Evolutionary conservation across 352 stramenopile genomes (phyloP).

Genomic region (Albugo candida): DNA sequence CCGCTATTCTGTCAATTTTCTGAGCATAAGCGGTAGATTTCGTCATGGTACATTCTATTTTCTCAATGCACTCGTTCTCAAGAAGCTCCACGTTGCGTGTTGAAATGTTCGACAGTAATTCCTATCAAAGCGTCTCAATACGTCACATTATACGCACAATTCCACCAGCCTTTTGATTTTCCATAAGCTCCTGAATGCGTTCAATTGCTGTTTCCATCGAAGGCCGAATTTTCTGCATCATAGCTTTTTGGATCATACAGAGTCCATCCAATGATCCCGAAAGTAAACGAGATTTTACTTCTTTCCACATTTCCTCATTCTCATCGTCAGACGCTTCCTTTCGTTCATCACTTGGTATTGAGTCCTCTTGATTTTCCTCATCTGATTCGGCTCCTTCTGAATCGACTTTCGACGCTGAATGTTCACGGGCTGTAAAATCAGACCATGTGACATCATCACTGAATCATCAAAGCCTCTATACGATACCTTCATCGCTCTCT

Average conservation of each 20-base stretch:
- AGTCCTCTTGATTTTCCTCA: too few species aligned
- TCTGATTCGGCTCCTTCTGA: too few species aligned
- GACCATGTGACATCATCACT: too few species aligned
- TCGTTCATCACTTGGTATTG: too few species aligned
- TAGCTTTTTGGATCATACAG: constrained; percentile 6
- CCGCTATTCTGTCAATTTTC: constrained; percentile 41
- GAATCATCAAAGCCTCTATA: too few species aligned
- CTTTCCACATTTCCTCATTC: too few species aligned
- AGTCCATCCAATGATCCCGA: too few species aligned
- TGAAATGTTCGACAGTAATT: constrained; percentile 23
- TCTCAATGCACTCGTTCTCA: constrained; percentile 33
- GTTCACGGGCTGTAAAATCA: too few species aligned
- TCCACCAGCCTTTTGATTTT: constrained; percentile 14
- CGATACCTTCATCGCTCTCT: too few species aligned
- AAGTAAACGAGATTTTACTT: too few species aligned
- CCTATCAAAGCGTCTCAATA: constrained; percentile 10
- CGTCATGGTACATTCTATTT: constrained; percentile 37
- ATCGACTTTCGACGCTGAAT: too few species aligned
- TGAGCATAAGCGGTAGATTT: constrained; percentile 47
- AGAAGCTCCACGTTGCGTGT: constrained; percentile 29
- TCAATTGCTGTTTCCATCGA: constrained; percentile 44
- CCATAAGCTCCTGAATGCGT: constrained; percentile 45
- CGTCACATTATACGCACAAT: background rate
- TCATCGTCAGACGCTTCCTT: too few species aligned
- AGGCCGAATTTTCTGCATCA: constrained; percentile 30